Conservation (phyloP, 306 rosid genomes). For the Acacia crassicarpa region DNA sequence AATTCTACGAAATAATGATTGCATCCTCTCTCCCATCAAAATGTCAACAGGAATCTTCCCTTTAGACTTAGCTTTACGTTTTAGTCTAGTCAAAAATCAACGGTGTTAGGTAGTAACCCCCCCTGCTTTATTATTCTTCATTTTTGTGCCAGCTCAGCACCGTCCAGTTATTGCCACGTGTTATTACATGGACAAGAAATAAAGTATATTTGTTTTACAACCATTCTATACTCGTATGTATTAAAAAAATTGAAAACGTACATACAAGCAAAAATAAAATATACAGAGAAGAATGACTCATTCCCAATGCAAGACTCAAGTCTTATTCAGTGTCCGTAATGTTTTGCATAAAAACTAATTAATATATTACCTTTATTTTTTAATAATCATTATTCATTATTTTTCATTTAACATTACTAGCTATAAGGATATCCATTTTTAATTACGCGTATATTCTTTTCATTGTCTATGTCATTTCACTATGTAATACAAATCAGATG, state of each 20-base stretch:
- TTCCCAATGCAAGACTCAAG: slow-evolving; percentile 1
- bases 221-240: background rate
- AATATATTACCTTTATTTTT: background rate
- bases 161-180: slow-evolving; percentile 23
- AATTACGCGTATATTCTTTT: background rate
- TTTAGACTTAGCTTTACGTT: slow-evolving; percentile 32
- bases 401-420: background rate
- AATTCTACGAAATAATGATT: slow-evolving; percentile 26
- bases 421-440: background rate
- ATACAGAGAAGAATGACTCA: background rate
- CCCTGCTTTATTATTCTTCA: slow-evolving; percentile 16
- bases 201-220: background rate
- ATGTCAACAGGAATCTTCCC: slow-evolving; percentile 44
- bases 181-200: background rate
- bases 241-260: slow-evolving; percentile 10
- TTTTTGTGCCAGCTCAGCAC: slow-evolving; percentile 34
- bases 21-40: background rate
- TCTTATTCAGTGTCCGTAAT: background rate
- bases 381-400: background rate
- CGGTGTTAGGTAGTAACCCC: slow-evolving; percentile 41
- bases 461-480: background rate
- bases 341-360: background rate
- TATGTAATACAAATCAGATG: background rate
- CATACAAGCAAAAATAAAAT: background rate
- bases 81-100: slow-evolving; percentile 40